Evolutionary conservation across 768 basidiomycete species (phyloP), one percentile per base, ranked within the genome.

Genomic region (Hygrophoropsis aurantiaca): DNA sequence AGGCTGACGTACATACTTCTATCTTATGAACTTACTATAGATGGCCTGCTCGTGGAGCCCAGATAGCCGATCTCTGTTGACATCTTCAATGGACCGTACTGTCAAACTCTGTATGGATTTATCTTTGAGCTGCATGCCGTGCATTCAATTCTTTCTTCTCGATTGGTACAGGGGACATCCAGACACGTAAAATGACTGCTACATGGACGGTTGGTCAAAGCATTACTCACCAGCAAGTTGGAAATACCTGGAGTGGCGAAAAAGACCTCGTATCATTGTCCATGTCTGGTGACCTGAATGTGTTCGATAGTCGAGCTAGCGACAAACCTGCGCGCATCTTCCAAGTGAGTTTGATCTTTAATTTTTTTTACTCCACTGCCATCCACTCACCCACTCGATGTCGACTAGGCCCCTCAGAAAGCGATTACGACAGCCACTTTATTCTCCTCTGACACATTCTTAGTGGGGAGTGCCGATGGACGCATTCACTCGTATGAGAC

Each of bases 21-120:
- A 10, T 16, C 39, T 37, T 44, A 34, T 21, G 3, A 19, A 27
- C 30, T 35, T 16, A 15, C 18, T 18, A 39, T 32, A 87, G 87
- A 82, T 81, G 73, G 84, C 85, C 13, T 77, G 81, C 58, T 73
- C 84, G n/a, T 97, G 94, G 94, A 81, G 81, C 51, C 77, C 80
- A 1, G 82, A 90, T 50, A 88, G 81, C 65, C 84, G 78, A 58
- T 75, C 70, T 2, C 67, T 97, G 32, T 75, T 80, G n/a, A 93
- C 92, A 0, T 88, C 90, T 8, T 86, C 91, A 2, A 87, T 86
- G 13, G 94, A 97, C 61, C 79, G 87, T 49, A 87, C 87, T 3
- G 91, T 94, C 43, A 90, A 90, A 58, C 67, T 95, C 3, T 97
- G 94, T 91, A 61, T 56, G 82, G 64, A 34, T 42, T 44, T 18